Evolutionary conservation across 176 grass and related monocot genomes (phyloP).

Genomic region (Luzula sylvatica): DNA sequence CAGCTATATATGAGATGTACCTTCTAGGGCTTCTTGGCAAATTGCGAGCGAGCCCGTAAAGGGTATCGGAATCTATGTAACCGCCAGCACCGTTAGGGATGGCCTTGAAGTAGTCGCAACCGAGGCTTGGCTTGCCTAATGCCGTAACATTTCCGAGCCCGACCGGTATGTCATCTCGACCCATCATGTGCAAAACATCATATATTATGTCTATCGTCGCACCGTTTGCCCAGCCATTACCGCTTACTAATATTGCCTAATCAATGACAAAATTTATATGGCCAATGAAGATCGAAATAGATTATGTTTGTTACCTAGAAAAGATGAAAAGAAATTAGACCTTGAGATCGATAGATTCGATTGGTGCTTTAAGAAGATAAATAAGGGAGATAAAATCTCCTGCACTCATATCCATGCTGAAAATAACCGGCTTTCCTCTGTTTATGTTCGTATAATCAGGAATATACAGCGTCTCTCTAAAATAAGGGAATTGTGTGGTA

Average conservation of each 20-base stretch:
- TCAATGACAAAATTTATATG: neutral
- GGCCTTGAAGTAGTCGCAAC: slow-evolving; percentile 51
- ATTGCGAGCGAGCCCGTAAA: slow-evolving; percentile 54
- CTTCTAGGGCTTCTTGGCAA: slow-evolving; percentile 87
- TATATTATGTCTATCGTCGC: slow-evolving; percentile 74
- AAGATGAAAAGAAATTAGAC: slow-evolving; percentile 24
- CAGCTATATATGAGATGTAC: too few relatives aligned
- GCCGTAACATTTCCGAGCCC: slow-evolving; percentile 65
- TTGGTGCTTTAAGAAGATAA: slow-evolving; percentile 76
- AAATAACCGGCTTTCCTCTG: slow-evolving; percentile 40
- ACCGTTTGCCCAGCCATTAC: slow-evolving; percentile 76
- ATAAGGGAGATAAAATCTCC: slow-evolving; percentile 83
- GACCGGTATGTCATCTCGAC: slow-evolving; percentile 79
- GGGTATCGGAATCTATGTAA: slow-evolving; percentile 70
- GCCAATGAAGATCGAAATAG: neutral
- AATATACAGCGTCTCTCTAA: slow-evolving; percentile 45
- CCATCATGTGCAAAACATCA: slow-evolving; percentile 88
- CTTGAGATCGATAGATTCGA: slow-evolving; percentile 62
- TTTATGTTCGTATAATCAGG: slow-evolving; percentile 20
- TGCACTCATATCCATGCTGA: slow-evolving; percentile 89
- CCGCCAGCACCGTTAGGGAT: slow-evolving; percentile 75
- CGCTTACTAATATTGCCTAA: slow-evolving; percentile 63
- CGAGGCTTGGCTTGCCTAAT: slow-evolving; percentile 40
- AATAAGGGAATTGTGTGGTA: slow-evolving; percentile 57
- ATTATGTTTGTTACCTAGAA: neutral